Base-by-base conservation (phyloP, 768 basidiomycete genomes). In the Kwoniella botswanensis region DNA sequence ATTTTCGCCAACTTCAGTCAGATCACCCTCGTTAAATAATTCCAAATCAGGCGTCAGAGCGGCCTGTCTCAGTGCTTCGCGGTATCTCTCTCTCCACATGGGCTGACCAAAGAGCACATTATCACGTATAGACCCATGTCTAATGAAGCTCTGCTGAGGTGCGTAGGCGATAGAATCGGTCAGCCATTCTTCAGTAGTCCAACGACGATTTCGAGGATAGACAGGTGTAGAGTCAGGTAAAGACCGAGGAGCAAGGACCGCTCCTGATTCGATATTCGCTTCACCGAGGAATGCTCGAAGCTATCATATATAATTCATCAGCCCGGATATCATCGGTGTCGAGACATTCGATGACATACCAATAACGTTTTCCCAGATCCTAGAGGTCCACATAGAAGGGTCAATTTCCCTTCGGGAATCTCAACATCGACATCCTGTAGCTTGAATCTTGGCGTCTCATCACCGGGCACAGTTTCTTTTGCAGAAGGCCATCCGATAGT, bases 51-150 rank as follows among this genome's bases (percentile, higher is more conserved):
- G 69, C 4, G 76, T 24, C 12, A 84, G 67, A 2, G 72, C 76
- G 29, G 75, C 74, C 35, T 77, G 74, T 12, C 73, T 59, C 2
- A 84, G 69, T 18, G 74, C 75, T 13, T 80, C 74, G 1, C 68
- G 21, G 65, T 84, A 84, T 15, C 83, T 50, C 9, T 67, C 70
- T 4, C 54, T 60, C 73, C 76, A 75, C 57, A 78, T 75, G 0
- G 83, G 82, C 18, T 81, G 79, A 9, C 82, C 82, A 58, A 83
- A 82, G 4, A 83, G 64, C 50, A 84, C 80, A 53, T 82, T 81
- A 53, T 95, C 93, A 43, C 92, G 87, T 42, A 83, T 73, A 2
- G 76, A 75, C 1, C 79, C 81, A 59, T 82, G 81, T 26, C 76
- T 68, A 59, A 83, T 79, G 69, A 76, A 82, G 22, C 73, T 73